A percentile compares a stretch with the other conserved stretches of the same genome.
Evolutionary conservation across 805 yeast genomes (phyloP).

Genomic region (Candida qinlingensis): DNA sequence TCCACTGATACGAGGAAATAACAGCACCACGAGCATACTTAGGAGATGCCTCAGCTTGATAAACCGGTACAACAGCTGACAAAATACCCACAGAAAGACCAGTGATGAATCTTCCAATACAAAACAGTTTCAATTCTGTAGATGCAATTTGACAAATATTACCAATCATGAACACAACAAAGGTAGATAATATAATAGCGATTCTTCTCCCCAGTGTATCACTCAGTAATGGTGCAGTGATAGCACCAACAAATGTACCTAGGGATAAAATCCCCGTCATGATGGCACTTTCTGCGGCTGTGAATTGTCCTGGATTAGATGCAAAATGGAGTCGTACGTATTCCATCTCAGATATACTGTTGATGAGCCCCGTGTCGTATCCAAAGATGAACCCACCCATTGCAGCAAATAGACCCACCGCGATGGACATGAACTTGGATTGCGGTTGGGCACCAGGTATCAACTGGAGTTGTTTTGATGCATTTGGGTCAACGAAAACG

Average conservation of each 20-base stretch:
- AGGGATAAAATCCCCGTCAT: conserved; percentile 75
- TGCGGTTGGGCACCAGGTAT: conserved; percentile 30
- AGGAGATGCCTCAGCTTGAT: conserved; percentile 81
- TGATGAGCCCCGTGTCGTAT: conserved; percentile 83
- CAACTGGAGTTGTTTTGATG: background rate
- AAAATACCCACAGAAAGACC: conserved; percentile 74
- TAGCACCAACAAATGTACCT: conserved; percentile 73
- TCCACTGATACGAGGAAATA: conserved; percentile 83
- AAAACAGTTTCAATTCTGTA: conserved; percentile 42
- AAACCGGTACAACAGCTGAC: conserved; percentile 76
- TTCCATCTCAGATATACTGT: conserved; percentile 71
- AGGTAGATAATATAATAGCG: conserved; percentile 56
- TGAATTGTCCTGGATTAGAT: conserved; percentile 38
- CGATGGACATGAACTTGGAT: conserved; percentile 58
- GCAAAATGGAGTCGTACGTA: conserved; percentile 59
- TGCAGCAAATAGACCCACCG: conserved; percentile 78
- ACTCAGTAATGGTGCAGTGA: conserved; percentile 53
- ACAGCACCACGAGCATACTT: conserved; percentile 77
- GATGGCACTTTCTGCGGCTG: conserved; percentile 60
- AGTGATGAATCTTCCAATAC: conserved; percentile 68
- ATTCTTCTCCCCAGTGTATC: conserved; percentile 70
- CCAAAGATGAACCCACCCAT: conserved; percentile 90
- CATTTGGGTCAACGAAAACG: conserved; percentile 17
- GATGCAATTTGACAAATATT: conserved; percentile 64
- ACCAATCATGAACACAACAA: conserved; percentile 65